Evolutionary conservation across 2,329 filamentous ascomycete genomes (phyloP), one percentile per base, ranked within the genome.

Genomic region (Chalaropsis thielavioides): DNA sequence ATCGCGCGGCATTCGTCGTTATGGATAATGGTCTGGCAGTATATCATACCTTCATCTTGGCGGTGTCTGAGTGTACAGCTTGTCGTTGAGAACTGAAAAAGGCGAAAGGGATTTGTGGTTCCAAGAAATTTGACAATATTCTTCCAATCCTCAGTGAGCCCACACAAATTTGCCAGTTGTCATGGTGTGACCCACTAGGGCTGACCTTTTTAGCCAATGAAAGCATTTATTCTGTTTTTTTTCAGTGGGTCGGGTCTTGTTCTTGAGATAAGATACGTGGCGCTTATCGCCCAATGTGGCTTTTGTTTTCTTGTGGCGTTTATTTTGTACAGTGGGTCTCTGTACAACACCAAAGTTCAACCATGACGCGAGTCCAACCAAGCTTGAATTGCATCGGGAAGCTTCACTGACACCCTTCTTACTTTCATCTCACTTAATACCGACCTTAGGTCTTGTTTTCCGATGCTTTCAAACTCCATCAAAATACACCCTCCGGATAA

Each of bases 401-500:
- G 46, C 46, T 46, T 13, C 22, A 35, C 62, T 10, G 31, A 11
- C 49, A 64, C 3, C 27, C 46, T 46, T 59, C 22, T 27, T 44
- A 41, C 46, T 44, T 22, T 19, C 22, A 10, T 13, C 17, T 51
- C 38, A 19, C 3, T 54, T n/a, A 15, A 13, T 56, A 38, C 35
- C 17, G 24, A 31, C 46, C 22, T 24, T 10, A 11, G 46, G 27
- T 51, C 10, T 58, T 58, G 19, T 8, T 35, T 38, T 58, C 15
- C 27, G 17, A 58, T 58, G 54, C 17, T 17, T 19, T 35, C 27
- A 8, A 15, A 58, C 31, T 61, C 46, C 41, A 70, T 76, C 65
- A 72, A 72, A 40, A 74, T 83, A 17, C 74, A 81, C 67, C 77
- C 76, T 8, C 73, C 70, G 0, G 70, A 71, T 24, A 66, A 70